phyloP scores from a whole-genome alignment of 1,284 basidiomycete genomes.

The Moniliophthora roreri region DNA sequence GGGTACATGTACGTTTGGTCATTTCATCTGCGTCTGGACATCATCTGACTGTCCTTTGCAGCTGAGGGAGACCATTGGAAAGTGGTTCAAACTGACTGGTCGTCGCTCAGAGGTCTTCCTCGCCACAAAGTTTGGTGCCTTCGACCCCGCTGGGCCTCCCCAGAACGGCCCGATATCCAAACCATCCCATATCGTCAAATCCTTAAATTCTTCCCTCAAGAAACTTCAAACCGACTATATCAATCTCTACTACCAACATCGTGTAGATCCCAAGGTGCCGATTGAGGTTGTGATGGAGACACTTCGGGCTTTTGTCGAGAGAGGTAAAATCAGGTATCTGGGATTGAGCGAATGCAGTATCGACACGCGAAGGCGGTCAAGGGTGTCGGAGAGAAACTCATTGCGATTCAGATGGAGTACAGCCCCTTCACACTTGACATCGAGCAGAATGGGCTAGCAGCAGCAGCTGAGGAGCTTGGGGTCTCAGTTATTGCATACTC shows the following conservation, averaged over 20 bases:
- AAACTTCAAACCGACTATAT: constrained; percentile 30
- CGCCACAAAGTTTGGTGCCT: constrained; percentile 33
- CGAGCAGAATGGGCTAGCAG: constrained; percentile 32
- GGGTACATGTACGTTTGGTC: constrained; percentile 19
- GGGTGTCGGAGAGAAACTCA: constrained; percentile 31
- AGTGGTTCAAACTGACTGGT: constrained; percentile 27
- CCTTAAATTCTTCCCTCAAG: constrained; percentile 24
- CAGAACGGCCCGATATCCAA: constrained; percentile 21
- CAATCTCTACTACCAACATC: constrained; percentile 38
- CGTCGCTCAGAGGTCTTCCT: constrained; percentile 29
- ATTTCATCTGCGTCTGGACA: background rate
- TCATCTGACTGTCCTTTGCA: background rate
- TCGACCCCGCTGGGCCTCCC: constrained; percentile 15
- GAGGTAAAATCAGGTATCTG: constrained; percentile 37
- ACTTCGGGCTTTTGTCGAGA: constrained; percentile 34
- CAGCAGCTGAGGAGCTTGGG: constrained; percentile 19
- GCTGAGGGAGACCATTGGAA: constrained; percentile 23
- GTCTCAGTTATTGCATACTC: constrained; percentile 24
- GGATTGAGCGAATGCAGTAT: constrained; percentile 45
- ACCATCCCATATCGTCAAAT: constrained; percentile 25
- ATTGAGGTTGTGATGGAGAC: constrained; percentile 43
- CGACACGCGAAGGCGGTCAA: constrained; percentile 35
- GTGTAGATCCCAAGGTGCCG: constrained; percentile 36
- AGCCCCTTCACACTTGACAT: constrained; percentile 38
- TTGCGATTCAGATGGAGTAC: constrained; percentile 44